A percentile compares a stretch with the other conserved stretches of the same genome.
These are phyloP conservation scores for Pholiota conissans DNA, from an alignment of 768 basidiomycete genomes.

Conservation along the genomic window DNA sequence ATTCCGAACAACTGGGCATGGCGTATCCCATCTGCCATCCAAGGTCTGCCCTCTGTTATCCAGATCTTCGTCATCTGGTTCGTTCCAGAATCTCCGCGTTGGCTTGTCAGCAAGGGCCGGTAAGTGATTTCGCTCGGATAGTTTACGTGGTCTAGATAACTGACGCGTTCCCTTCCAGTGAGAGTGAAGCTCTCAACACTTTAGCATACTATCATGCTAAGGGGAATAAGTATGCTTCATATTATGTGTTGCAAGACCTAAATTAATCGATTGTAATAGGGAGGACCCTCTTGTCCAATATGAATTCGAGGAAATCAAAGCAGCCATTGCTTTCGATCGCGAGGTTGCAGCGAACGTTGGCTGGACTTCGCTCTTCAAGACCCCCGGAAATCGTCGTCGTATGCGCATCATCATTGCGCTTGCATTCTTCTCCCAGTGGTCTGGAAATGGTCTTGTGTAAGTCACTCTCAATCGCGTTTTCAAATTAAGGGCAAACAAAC, in stretches of 20 bases:
- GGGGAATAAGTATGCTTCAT: constrained; percentile 35
- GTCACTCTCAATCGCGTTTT: constrained; percentile 22
- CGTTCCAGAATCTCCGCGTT: constrained; percentile 75
- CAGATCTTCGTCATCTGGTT: constrained; percentile 62
- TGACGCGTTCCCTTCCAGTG: constrained; percentile 17
- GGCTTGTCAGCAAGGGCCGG: constrained; percentile 63
- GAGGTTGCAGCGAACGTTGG: constrained; percentile 41
- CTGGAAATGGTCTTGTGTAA: constrained; percentile 50
- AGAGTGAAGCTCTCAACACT: constrained; percentile 46
- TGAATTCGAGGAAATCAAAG: constrained; percentile 67
- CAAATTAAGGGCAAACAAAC: neutral
- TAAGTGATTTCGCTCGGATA: neutral
- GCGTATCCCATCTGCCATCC: constrained; percentile 68
- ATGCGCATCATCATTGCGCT: constrained; percentile 58
- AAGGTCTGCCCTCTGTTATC: constrained; percentile 58
- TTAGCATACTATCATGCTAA: constrained; percentile 59
- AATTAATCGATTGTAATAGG: constrained; percentile 22
- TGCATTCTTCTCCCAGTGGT: constrained; percentile 63
- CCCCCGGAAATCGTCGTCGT: constrained; percentile 51
- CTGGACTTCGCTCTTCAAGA: constrained; percentile 46
- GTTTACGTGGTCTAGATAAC: neutral
- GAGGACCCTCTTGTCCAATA: constrained; percentile 57
- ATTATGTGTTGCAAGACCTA: neutral
- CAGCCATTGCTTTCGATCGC: constrained; percentile 47
- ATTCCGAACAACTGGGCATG: constrained; percentile 64